Conservation (phyloP, 1,139 yeast genomes). For the Suhomyces atakaporum region DNA sequence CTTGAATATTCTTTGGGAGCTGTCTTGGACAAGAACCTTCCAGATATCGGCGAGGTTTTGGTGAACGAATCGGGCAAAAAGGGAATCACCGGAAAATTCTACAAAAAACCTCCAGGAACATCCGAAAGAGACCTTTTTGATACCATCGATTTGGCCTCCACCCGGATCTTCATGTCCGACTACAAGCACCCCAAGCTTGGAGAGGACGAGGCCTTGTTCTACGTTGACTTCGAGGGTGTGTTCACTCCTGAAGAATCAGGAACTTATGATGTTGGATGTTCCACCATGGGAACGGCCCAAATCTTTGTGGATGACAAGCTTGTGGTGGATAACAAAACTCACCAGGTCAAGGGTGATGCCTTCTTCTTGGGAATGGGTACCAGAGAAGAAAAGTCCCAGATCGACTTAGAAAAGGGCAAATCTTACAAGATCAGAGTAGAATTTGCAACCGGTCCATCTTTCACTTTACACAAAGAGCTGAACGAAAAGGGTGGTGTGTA, state of each 20-base stretch:
- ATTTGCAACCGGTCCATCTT: constrained; percentile 56
- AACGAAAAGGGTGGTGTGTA: constrained; percentile 36
- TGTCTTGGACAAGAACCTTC: constrained; percentile 30
- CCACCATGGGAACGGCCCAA: constrained; percentile 55
- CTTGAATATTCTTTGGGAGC: constrained; percentile 35
- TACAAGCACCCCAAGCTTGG: no score
- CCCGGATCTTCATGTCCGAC: constrained; percentile 50
- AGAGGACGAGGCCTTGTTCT: constrained; percentile 36
- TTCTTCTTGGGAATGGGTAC: constrained; percentile 53
- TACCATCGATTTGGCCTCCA: constrained; percentile 29
- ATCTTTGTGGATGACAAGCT: constrained; percentile 53
- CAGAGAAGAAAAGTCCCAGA: constrained; percentile 44
- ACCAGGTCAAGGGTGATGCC: constrained; percentile 50
- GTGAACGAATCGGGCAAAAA: constrained; percentile 32
- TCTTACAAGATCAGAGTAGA: constrained; percentile 47
- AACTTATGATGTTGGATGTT: constrained; percentile 51
- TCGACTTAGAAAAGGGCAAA: constrained; percentile 43
- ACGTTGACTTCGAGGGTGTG: constrained; percentile 46
- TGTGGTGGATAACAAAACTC: constrained; percentile 57
- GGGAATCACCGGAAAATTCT: constrained; percentile 43
- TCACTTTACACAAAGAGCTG: constrained; percentile 23
- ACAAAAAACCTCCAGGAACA: constrained; percentile 35
- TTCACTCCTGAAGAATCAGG: constrained; percentile 50
- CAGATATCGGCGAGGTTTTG: constrained; percentile 29
- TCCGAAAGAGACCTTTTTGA: constrained; percentile 41